These are phyloP conservation scores for Podila clonocystis DNA, from an alignment of 192 early-diverging fungal species.

Conservation along the genomic window DNA sequence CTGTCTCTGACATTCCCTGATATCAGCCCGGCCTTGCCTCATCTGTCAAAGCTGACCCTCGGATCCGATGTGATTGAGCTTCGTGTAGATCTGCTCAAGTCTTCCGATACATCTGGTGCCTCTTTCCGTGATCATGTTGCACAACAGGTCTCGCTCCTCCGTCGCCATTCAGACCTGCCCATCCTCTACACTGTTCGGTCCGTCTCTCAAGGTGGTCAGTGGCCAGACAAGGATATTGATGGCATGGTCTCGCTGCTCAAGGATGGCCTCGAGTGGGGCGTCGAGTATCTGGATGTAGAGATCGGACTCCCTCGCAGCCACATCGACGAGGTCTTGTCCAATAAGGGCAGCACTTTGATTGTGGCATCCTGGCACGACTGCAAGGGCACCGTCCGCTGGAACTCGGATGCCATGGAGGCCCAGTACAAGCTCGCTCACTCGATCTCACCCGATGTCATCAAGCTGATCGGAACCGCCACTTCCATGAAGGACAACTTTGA, in stretches of 20 bases:
- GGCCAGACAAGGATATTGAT: slow-evolving; percentile 69
- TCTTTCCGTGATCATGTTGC: slow-evolving; percentile 73
- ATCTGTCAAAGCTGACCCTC: slow-evolving; percentile 70
- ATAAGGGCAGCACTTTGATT: slow-evolving; percentile 70
- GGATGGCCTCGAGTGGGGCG: slow-evolving; percentile 84
- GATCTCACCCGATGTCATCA: slow-evolving; percentile 85
- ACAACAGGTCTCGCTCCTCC: slow-evolving; percentile 81
- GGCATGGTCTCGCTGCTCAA: slow-evolving; percentile 73
- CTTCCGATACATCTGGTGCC: slow-evolving; percentile 29
- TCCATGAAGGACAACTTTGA: slow-evolving; percentile 85
- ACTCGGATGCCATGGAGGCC: slow-evolving; percentile 57
- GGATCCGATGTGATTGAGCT: slow-evolving; percentile 94
- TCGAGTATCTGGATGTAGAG: slow-evolving; percentile 95
- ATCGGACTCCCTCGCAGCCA: slow-evolving; percentile 53
- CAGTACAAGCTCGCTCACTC: slow-evolving; percentile 66
- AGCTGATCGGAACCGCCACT: slow-evolving; percentile 87
- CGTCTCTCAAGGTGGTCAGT: slow-evolving; percentile 86
- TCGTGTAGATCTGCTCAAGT: slow-evolving; percentile 86
- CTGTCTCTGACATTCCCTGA: slow-evolving; percentile 86
- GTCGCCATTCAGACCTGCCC: slow-evolving; percentile 76
- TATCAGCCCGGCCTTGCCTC: slow-evolving; percentile 59
- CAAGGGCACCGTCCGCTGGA: slow-evolving; percentile 71
- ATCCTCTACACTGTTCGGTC: slow-evolving; percentile 96
- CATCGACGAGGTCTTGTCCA: slow-evolving; percentile 61
- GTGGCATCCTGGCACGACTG: slow-evolving; percentile 94